Evolutionary conservation across 1,284 basidiomycete species (phyloP), one percentile per base, ranked within the genome.

Genomic region (Microbotryum saponariae): DNA sequence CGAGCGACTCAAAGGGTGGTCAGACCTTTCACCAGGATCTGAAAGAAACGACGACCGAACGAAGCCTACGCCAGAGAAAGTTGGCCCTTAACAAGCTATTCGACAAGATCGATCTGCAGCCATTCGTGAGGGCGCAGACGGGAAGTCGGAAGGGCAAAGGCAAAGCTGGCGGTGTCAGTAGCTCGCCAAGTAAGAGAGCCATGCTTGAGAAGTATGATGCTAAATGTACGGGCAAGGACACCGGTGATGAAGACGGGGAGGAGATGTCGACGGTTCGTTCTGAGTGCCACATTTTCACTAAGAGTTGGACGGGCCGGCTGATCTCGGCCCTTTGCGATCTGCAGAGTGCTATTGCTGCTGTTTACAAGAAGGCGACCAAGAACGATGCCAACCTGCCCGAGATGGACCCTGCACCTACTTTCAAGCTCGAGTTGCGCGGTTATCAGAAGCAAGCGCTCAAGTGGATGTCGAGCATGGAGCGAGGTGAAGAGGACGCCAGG

Each of bases 391-490:
- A 78, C 27, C 82, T 98, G 76, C 82, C 80, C 23, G 87, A 87
- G 74, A 90, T 89, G 81, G 86, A 94, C 37, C 89, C 93, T 6
- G 80, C 85, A 1, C 79, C 84, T 3, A 83, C 85, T 0, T 98
- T 98, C 75, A 79, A 83, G 0, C 80, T 97, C 54, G 85, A 80
- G 0, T 77, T 97, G 31, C 83, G 91, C 51, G 73, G 76, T 1
- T 98, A 98, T 76, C 94, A 97, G 73, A 96, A 92, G 72, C 93
- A 98, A 75, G 93, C 92, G 3, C 79, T 97, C 68, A 89, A 89
- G 48, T 98, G 94, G 93, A 93, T 97, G 92, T 80, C 84, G 66
- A 88, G 86, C 1, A 82, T 93, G 68, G 94, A 97, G 77, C 83
- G 80, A 1, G 87, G 86, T 2, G 79, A 83, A 25, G 78, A 79